These are phyloP conservation scores for Beta corolliflora DNA, from an alignment of 179 eudicot species.

Conservation along the genomic window DNA sequence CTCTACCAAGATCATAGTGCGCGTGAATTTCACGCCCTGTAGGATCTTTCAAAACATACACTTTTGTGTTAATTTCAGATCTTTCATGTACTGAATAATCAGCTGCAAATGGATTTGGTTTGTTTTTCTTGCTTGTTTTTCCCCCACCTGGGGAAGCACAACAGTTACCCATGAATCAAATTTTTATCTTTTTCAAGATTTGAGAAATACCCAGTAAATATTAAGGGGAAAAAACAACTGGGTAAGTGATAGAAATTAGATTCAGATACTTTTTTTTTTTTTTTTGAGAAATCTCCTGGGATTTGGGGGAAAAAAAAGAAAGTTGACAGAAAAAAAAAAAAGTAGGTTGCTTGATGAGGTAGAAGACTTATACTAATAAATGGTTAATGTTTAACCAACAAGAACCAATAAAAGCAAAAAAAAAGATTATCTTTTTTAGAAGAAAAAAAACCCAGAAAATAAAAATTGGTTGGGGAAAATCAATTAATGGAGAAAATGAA, in stretches of 20 bases:
- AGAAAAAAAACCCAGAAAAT: not conserved
- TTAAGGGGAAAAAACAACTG: not conserved
- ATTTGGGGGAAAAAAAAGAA: not conserved
- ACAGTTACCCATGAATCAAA: slow-evolving; percentile 62
- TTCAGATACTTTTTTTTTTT: slow-evolving; percentile 6
- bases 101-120: slow-evolving; percentile 63
- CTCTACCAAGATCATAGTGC: slow-evolving; percentile 56
- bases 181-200: slow-evolving; percentile 14
- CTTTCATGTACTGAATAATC: slow-evolving; percentile 48
- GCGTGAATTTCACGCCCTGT: slow-evolving; percentile 58
- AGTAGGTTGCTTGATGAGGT: slow-evolving; percentile 32
- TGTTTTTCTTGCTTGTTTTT: slow-evolving; percentile 47
- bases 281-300: not conserved
- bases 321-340: not conserved
- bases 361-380: slow-evolving; percentile 19
- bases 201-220: slow-evolving; percentile 21
- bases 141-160: slow-evolving; percentile 50
- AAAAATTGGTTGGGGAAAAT: not conserved
- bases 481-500: slow-evolving; percentile 28
- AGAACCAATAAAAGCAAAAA: not conserved
- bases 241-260: slow-evolving; percentile 15
- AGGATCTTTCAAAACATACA: slow-evolving; percentile 60
- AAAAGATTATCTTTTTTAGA: not conserved
- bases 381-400: slow-evolving; percentile 16
- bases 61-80: slow-evolving; percentile 42